Percentiles rank a stretch among this genome's conserved stretches.
Evolutionary conservation across 2,329 filamentous ascomycete genomes (phyloP).

Genomic region (Claviceps capensis): DNA sequence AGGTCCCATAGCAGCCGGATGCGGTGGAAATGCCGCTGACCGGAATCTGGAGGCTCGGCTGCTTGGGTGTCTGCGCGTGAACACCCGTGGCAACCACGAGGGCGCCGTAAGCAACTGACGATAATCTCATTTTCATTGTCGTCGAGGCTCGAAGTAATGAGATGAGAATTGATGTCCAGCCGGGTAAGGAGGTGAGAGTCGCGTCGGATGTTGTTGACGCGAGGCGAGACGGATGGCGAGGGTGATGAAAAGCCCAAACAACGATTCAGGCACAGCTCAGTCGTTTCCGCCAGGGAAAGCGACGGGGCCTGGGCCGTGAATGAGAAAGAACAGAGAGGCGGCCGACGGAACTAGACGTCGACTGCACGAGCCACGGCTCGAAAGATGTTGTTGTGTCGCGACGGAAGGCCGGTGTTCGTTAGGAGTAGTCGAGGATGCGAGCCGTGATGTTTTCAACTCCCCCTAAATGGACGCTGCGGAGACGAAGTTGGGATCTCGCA

Average conservation of each 20-base stretch:
- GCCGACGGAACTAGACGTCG: not conserved
- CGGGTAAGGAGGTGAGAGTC: not conserved
- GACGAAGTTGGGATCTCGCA: not conserved
- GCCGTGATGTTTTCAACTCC: not conserved
- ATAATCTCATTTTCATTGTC: slow-evolving; percentile 17
- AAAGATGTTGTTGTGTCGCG: not conserved
- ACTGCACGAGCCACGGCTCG: not conserved
- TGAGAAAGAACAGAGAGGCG: not conserved
- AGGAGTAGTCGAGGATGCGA: not conserved
- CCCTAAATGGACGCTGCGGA: not conserved
- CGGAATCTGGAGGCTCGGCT: slow-evolving; percentile 26
- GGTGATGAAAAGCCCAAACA: not conserved
- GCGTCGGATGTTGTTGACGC: not conserved
- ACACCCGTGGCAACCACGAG: slow-evolving; percentile 16
- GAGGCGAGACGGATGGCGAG: not conserved
- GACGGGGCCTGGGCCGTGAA: slow-evolving; percentile 1
- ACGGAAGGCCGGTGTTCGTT: not conserved
- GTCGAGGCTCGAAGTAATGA: not conserved
- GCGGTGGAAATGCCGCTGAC: slow-evolving; percentile 23
- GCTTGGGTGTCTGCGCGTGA: slow-evolving; percentile 9
- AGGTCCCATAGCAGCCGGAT: slow-evolving; percentile 37
- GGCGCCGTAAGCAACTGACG: slow-evolving; percentile 15
- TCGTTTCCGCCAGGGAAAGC: slow-evolving; percentile 13
- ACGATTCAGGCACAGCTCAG: slow-evolving; percentile 8
- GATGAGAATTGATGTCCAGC: not conserved